Percentiles rank a stretch among this genome's conserved stretches.
Evolutionary conservation across 2,329 filamentous ascomycete species (phyloP).

Genomic region (Corinectria fuckeliana): DNA sequence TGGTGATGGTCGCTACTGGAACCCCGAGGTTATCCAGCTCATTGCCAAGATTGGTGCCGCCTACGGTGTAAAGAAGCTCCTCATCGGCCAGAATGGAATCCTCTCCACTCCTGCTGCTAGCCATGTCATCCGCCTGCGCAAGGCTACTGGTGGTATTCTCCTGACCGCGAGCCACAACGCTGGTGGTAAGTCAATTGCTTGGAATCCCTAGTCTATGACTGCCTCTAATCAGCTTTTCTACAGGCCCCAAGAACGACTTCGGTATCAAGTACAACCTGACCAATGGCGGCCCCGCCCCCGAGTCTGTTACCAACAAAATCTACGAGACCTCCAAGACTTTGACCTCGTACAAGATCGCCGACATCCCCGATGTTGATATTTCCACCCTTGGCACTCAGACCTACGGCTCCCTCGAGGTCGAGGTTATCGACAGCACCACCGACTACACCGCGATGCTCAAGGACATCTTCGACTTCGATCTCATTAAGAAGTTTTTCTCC

Average conservation of each 20-base stretch:
- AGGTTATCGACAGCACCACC: constrained; percentile 90
- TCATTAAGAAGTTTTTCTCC: constrained; percentile 93
- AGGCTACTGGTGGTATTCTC: constrained; percentile 95
- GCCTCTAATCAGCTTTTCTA: background rate
- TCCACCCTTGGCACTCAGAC: constrained; percentile 80
- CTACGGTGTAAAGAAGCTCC: constrained; percentile 98
- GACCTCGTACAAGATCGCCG: constrained; percentile 88
- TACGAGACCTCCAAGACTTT: constrained; percentile 90
- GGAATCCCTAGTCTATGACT: background rate
- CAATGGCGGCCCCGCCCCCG: constrained; percentile 94
- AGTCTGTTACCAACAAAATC: constrained; percentile 98
- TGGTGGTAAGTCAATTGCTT: constrained; percentile 69
- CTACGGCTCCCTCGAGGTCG: constrained; percentile 88
- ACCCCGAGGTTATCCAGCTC: constrained; percentile 93
- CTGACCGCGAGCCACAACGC: constrained; percentile 98
- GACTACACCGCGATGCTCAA: constrained; percentile 97
- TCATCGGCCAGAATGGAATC: constrained; percentile 96
- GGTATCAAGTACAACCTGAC: constrained; percentile 99
- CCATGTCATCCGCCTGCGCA: constrained; percentile 92
- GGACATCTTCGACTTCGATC: constrained; percentile 96
- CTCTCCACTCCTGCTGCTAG: constrained; percentile 95
- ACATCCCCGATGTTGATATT: constrained; percentile 87
- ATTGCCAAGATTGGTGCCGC: constrained; percentile 97
- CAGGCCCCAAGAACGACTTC: constrained; percentile 92
- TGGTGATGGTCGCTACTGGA: constrained; percentile 96